phyloP scores from a whole-genome alignment of 2,329 filamentous ascomycete species.

The Aspergillus tubingensis region DNA sequence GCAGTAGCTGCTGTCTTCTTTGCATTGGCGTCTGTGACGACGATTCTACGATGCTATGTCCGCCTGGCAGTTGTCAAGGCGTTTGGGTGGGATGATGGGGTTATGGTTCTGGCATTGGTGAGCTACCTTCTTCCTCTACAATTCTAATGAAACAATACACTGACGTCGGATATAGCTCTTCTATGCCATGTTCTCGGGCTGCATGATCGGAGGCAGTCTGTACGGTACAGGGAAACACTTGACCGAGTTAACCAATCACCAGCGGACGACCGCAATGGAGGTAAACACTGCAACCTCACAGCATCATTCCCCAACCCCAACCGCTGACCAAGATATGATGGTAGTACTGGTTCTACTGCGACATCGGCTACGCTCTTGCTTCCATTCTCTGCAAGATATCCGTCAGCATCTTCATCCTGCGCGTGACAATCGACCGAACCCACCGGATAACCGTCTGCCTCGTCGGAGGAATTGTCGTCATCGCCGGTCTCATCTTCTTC shows the following conservation, averaged over 20 bases:
- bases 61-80: slow-evolving; percentile 43
- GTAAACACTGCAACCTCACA: slow-evolving; percentile 6
- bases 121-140: not conserved
- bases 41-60: slow-evolving; percentile 44
- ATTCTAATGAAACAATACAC: not conserved
- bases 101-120: slow-evolving; percentile 36
- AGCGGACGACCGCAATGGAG: slow-evolving; percentile 20
- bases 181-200: slow-evolving; percentile 24
- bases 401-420: slow-evolving; percentile 52
- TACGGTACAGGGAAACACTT: slow-evolving; percentile 27
- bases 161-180: slow-evolving; percentile 1
- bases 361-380: slow-evolving; percentile 50
- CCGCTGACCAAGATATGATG: not conserved
- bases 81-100: slow-evolving; percentile 39
- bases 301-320: too few relatives aligned
- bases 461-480: slow-evolving; percentile 43
- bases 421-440: slow-evolving; percentile 45
- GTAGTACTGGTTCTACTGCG: slow-evolving; percentile 52
- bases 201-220: slow-evolving; percentile 24
- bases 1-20: slow-evolving; percentile 41
- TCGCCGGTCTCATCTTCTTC: slow-evolving; percentile 48
- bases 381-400: slow-evolving; percentile 51
- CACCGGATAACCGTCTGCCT: slow-evolving; percentile 49
- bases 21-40: slow-evolving; percentile 42
- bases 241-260: slow-evolving; percentile 10